Percentiles rank a stretch among this genome's conserved stretches.
Conservation (phyloP, 495 filamentous ascomycete species). For the Trichoderma asperelloides region DNA sequence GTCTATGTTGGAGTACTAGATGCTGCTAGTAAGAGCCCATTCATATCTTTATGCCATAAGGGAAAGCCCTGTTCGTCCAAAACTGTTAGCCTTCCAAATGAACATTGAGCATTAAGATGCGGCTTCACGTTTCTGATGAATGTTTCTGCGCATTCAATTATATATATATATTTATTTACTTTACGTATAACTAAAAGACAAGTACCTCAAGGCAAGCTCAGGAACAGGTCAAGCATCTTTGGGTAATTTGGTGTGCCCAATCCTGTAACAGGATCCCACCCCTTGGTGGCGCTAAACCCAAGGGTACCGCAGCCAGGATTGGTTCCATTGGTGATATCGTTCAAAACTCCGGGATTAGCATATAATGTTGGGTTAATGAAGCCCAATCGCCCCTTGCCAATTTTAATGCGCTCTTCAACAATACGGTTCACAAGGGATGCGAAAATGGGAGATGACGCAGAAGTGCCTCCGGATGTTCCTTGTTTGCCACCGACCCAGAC, state of each 20-base stretch:
- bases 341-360: slow-evolving; percentile 25
- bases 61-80: too few species aligned
- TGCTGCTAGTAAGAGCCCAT: too few species aligned
- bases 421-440: slow-evolving; percentile 25
- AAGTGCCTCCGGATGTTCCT: slow-evolving; percentile 20
- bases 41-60: too few species aligned
- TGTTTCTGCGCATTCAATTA: not conserved
- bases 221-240: slow-evolving; percentile 3
- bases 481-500: slow-evolving; percentile 30
- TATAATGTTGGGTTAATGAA: slow-evolving; percentile 43
- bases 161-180: not conserved
- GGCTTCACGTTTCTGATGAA: too few species aligned
- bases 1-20: too few species aligned
- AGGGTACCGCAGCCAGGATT: slow-evolving; percentile 39
- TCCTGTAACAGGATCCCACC: slow-evolving; percentile 44
- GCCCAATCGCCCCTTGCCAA: slow-evolving; percentile 44
- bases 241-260: slow-evolving; percentile 19
- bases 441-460: slow-evolving; percentile 20
- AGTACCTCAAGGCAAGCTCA: slow-evolving; percentile 5
- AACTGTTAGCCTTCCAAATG: too few species aligned
- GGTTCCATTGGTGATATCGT: slow-evolving; percentile 39
- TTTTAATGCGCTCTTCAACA: slow-evolving; percentile 46
- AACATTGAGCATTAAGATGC: too few species aligned
- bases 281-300: slow-evolving; percentile 38
- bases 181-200: too few species aligned